phyloP scores from a whole-genome alignment of 371 early-diverging fungal genomes.

The Globomyces sp. region DNA sequence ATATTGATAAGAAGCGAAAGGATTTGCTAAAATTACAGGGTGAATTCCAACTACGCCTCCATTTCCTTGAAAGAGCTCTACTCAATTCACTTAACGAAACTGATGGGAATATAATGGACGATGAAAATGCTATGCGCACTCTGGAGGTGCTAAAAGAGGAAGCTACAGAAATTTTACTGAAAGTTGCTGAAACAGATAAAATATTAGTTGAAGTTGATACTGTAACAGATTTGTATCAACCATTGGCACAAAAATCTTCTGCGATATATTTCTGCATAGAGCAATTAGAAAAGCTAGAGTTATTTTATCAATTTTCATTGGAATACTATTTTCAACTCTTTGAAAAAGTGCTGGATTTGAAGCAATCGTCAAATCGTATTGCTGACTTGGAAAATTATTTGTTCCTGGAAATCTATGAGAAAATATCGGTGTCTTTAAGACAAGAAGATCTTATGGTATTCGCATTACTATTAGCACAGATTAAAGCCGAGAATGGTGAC shows the following conservation, averaged over 20 bases:
- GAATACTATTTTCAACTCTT: conserved; percentile 96
- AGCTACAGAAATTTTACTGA: conserved; percentile 89
- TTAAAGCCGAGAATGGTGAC: conserved; percentile 67
- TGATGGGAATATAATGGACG: conserved; percentile 96
- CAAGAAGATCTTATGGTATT: conserved; percentile 92
- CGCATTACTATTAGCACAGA: conserved; percentile 82
- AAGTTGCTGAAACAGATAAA: conserved; percentile 91
- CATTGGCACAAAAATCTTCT: conserved; percentile 88
- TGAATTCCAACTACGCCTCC: conserved; percentile 90
- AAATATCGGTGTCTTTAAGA: conserved; percentile 79
- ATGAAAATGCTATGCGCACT: conserved; percentile 91
- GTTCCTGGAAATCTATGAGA: conserved; percentile 77
- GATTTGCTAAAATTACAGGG: conserved; percentile 94
- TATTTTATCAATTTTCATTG: conserved; percentile 97
- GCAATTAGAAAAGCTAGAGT: conserved; percentile 81
- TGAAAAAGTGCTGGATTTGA: conserved; percentile 77
- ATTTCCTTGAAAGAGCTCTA: conserved; percentile 90
- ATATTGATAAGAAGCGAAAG: conserved; percentile 88
- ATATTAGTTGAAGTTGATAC: conserved; percentile 94
- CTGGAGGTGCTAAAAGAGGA: conserved; percentile 94
- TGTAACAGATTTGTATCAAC: conserved; percentile 85
- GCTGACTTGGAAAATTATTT: conserved; percentile 81
- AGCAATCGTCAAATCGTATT: conserved; percentile 65
- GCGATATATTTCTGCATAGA: conserved; percentile 96
- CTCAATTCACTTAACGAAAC: conserved; percentile 91